Base-by-base conservation (phyloP, 495 filamentous ascomycete genomes). In the Monascus purpureus region DNA sequence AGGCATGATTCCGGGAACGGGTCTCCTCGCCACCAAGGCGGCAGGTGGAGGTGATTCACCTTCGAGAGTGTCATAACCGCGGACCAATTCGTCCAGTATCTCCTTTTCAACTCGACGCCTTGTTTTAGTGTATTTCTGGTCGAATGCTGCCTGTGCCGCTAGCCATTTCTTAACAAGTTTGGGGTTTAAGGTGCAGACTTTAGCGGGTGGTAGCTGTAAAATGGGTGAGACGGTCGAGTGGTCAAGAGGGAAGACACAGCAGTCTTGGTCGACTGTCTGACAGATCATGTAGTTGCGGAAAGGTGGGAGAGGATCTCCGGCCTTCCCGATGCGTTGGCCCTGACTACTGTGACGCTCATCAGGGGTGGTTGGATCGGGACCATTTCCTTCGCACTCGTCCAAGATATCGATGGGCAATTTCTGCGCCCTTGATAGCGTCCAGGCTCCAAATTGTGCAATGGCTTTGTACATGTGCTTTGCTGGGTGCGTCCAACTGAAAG, bases 401-500 rank as follows among this genome's bases (percentile, higher is more conserved):
- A 74, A 48, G 16, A 93, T 88, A 11, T 87, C 80, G 12, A 95
- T 82, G 2, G 67, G 68, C 0, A 67, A 69, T 26, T 80, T 70
- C 44, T 93, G 86, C 1, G 87, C 87, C 40, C 77, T 67, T 2
- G 85, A 82, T 12, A 95, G 57, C 5, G 80, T 77, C 86, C 86
- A 93, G 0, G 84, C 81, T 7, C 84, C 82, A 48, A 96, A 94
- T 35, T 94, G 86, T 1, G 88, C 81, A 15, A 95, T 75, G 6
- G 77, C 76, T 14, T 84, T 71, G 49, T 80, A 94, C 84, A 95
- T 93, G 47, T 80, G 82, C 45, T 94, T 96, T 7, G 88, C 88
- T 1, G 88, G 88, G n/a, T 74, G 64, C 0, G 88, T 94, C 46
- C 88, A 96, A 49, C 81, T 88, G 8, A 96, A 61, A 1, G 85